Conservation (phyloP, 2,329 filamentous ascomycete genomes). For the Claviceps humidiphila region DNA sequence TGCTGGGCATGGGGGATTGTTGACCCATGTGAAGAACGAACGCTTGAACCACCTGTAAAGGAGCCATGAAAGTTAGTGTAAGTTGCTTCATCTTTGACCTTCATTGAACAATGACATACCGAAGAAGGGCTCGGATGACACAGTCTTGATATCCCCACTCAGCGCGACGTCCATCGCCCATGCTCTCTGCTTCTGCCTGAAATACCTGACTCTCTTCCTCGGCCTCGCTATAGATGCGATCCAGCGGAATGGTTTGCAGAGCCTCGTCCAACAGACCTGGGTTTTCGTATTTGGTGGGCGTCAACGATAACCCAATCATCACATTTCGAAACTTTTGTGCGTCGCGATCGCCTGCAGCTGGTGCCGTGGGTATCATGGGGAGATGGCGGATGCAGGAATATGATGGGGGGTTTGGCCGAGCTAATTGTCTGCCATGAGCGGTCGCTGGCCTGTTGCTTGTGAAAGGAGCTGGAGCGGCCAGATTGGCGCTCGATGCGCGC, state of each 20-base stretch:
- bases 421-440: slow-evolving; percentile 21
- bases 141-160: slow-evolving; percentile 98
- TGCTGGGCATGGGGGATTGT: slow-evolving; percentile 75
- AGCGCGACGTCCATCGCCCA: slow-evolving; percentile 65
- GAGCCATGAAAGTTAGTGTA: slow-evolving; percentile 8
- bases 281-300: slow-evolving; percentile 91
- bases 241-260: slow-evolving; percentile 70
- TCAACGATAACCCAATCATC: slow-evolving; percentile 72
- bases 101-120: slow-evolving; percentile 35
- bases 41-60: slow-evolving; percentile 68
- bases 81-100: background rate
- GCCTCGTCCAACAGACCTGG: slow-evolving; percentile 89
- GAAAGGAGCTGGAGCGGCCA: slow-evolving; percentile 26
- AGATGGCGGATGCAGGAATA: slow-evolving; percentile 38
- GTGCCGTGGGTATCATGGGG: slow-evolving; percentile 55
- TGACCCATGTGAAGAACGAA: slow-evolving; percentile 91
- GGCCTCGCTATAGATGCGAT: slow-evolving; percentile 84
- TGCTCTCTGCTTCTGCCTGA: slow-evolving; percentile 74
- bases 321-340: slow-evolving; percentile 70
- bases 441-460: slow-evolving; percentile 32
- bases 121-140: slow-evolving; percentile 74
- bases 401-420: slow-evolving; percentile 28
- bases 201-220: slow-evolving; percentile 87
- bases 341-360: slow-evolving; percentile 47
- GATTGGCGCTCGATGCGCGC: slow-evolving; percentile 35